A percentile compares a stretch with the other conserved stretches of the same genome.
Evolutionary conservation across 2,329 filamentous ascomycete genomes (phyloP).

Genomic region (Xylariaceae sp.): DNA sequence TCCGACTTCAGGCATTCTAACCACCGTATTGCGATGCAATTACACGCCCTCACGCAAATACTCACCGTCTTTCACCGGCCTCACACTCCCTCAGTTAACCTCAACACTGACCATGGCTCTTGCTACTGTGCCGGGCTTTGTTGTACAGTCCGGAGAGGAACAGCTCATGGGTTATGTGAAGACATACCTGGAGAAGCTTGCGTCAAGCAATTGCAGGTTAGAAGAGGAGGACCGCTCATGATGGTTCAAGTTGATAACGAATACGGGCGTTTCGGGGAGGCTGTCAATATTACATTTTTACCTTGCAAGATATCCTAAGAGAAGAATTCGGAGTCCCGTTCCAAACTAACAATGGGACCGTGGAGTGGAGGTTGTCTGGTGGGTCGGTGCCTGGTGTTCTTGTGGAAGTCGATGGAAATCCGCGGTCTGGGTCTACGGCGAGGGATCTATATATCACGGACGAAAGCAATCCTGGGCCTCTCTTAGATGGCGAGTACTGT

Average conservation of each 20-base stretch:
- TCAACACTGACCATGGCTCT: too few relatives aligned
- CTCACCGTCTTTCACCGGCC: too few relatives aligned
- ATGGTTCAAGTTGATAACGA: constrained; percentile 51
- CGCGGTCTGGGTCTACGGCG: constrained; percentile 36
- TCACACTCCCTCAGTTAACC: too few relatives aligned
- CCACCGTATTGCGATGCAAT: too few relatives aligned
- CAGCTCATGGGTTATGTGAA: constrained; percentile 36
- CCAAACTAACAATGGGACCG: constrained; percentile 48
- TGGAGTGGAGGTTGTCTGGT: constrained; percentile 39
- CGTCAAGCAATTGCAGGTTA: constrained; percentile 35
- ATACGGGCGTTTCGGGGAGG: constrained; percentile 45
- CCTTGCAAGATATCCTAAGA: constrained; percentile 39
- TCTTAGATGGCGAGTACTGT: constrained; percentile 49
- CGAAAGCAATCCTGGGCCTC: constrained; percentile 38
- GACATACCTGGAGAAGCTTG: constrained; percentile 37
- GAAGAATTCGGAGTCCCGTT: constrained; percentile 40
- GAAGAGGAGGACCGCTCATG: constrained; percentile 42
- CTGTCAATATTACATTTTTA: constrained; percentile 42
- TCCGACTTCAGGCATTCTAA: too few relatives aligned
- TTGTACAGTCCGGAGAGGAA: not conserved
- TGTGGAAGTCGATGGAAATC: constrained; percentile 44
- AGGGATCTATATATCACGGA: constrained; percentile 42
- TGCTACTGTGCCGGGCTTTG: too few relatives aligned
- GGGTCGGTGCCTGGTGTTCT: constrained; percentile 42
- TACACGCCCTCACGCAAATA: too few relatives aligned